A percentile compares a stretch with the other conserved stretches of the same genome.
These are phyloP conservation scores for Fusarium fracticaudum DNA, from an alignment of 2,329 filamentous ascomycete species.

Conservation along the genomic window DNA sequence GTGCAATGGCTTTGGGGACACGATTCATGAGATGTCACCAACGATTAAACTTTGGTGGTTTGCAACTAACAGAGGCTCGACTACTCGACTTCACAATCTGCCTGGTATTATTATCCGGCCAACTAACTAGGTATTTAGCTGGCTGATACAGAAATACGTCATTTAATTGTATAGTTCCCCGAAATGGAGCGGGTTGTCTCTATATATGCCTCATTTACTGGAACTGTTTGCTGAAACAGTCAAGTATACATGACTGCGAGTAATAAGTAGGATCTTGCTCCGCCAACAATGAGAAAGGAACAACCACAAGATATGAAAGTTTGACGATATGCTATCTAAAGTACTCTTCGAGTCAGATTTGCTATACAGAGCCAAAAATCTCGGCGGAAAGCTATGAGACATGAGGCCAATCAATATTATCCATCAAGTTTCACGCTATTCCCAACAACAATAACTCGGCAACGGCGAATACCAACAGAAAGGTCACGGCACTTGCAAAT, in stretches of 20 bases:
- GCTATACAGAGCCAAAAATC: neutral
- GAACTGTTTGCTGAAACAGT: neutral
- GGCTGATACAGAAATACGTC: neutral
- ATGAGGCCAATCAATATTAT: neutral
- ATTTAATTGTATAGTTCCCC: neutral
- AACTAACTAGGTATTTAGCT: neutral
- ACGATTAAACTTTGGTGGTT: neutral
- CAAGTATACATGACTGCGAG: neutral
- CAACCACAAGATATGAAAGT: neutral
- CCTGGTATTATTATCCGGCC: neutral
- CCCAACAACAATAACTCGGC: neutral
- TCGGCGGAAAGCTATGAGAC: neutral
- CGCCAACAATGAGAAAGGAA: neutral
- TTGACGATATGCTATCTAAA: neutral
- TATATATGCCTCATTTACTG: neutral
- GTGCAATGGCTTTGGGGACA: neutral
- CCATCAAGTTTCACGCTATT: neutral
- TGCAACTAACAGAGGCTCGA: neutral
- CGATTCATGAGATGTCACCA: constrained; percentile 11
- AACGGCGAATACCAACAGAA: neutral
- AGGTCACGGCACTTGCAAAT: neutral
- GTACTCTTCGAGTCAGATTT: neutral
- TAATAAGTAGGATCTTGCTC: no score
- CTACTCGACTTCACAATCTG: neutral
- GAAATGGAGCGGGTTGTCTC: neutral